Evolutionary conservation across 208 protist genomes (phyloP), one percentile per base, ranked within the genome.

Genomic region (Leishmania tropica): DNA sequence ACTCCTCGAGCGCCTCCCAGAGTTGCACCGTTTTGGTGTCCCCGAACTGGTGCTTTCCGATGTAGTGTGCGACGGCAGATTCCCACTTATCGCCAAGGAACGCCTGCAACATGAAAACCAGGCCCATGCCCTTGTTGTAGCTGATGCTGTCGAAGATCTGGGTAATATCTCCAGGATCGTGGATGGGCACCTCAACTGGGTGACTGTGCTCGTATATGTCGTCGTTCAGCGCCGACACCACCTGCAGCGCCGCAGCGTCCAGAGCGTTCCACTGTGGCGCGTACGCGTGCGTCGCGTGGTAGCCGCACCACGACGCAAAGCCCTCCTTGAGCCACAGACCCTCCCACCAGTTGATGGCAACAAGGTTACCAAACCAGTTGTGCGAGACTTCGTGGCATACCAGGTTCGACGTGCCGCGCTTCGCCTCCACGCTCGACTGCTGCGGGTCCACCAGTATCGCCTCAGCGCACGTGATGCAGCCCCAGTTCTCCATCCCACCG

Each of bases 311-410:
- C 51, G 95, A 99, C 31, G 99, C 99, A 83, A 99, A 99, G 53
- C 98, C 99, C 90, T 99, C 99, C 88, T 99, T 99, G 2, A 99
- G 87, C 99, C 99, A 99, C 68, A 99, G 87, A 17, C 99, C 92
- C 74, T 98, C 95, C 99, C 99, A 99, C 99, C 98, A 99, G 80
- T 94, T 93, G 87, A 99, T 99, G n/a, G 98, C 99, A 60, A 99
- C 99, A n/a, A 99, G 91, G 89, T 99, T 99, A 65, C 98, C 98
- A 81, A 99, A 99, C 98, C 98, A 99, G 87, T 99, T 97, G 90
- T 99, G 99, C 51, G 98, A 98, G 15, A 99, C 88, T 88, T 99
- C 99, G 85, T 99, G 99, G 70, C 91, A 95, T 24, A 99, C 67
- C 0, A 99, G 89, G 73, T 93, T 94, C 10, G 95, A 96, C 42